These are phyloP conservation scores for Citrullus mucosospermus DNA, from an alignment of 306 rosid species.

Conservation along the genomic window DNA sequence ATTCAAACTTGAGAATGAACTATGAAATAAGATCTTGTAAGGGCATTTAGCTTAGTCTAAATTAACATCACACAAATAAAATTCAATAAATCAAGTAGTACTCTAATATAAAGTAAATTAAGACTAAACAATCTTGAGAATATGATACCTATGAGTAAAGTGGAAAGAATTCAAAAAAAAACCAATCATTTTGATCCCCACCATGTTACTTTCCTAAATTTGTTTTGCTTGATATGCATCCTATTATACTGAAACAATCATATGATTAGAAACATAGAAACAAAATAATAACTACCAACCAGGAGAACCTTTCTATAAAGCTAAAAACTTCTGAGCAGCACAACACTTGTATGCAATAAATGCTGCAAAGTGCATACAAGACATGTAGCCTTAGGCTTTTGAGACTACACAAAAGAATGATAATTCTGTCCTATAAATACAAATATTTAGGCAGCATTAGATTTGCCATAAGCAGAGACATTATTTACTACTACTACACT, in stretches of 20 bases:
- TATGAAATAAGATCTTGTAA: too few relatives aligned
- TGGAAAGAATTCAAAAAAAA: too few relatives aligned
- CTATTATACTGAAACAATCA: background rate
- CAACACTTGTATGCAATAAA: background rate
- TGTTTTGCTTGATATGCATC: too few relatives aligned
- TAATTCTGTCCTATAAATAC: background rate
- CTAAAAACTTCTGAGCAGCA: background rate
- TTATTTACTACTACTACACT: background rate
- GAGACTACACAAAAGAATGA: conserved; percentile 1
- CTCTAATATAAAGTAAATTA: too few relatives aligned
- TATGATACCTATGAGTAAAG: too few relatives aligned
- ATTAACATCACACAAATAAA: too few relatives aligned
- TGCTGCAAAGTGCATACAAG: background rate
- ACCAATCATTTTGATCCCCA: too few relatives aligned
- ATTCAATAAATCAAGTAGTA: too few relatives aligned
- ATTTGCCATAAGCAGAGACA: conserved; percentile 1
- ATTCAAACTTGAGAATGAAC: too few relatives aligned
- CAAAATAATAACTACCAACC: background rate
- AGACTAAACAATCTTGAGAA: too few relatives aligned
- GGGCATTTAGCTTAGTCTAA: too few relatives aligned
- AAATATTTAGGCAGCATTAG: background rate
- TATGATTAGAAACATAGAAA: background rate
- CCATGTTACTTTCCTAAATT: too few relatives aligned
- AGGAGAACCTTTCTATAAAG: background rate
- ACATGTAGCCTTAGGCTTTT: background rate